Conservation (phyloP, 2,329 filamentous ascomycete genomes). For the Diaporthe sp. region DNA sequence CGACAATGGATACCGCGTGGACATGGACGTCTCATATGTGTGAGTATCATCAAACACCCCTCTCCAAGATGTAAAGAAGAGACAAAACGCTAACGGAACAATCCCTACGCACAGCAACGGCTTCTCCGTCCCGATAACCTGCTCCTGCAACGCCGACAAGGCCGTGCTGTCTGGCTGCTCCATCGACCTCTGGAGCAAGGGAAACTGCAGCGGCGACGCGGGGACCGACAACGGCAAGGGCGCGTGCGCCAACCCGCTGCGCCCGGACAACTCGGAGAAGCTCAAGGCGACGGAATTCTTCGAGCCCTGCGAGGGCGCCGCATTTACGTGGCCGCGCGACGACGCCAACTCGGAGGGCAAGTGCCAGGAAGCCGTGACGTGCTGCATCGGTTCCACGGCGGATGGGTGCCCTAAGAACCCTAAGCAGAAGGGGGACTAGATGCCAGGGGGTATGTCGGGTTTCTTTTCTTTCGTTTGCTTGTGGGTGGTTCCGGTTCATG, state of each 20-base stretch:
- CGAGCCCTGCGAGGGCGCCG: constrained; percentile 33
- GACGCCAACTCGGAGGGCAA: constrained; percentile 34
- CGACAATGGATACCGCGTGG: constrained; percentile 9
- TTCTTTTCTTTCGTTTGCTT: no score
- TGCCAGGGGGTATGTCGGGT: no score
- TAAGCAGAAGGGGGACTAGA: constrained; percentile 26
- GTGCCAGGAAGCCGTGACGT: constrained; percentile 33
- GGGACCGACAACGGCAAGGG: constrained; percentile 25
- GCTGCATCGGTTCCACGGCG: constrained; percentile 27
- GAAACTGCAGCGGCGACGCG: constrained; percentile 9
- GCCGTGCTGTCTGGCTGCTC: constrained; percentile 36
- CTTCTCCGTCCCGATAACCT: constrained; percentile 37
- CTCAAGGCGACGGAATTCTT: constrained; percentile 32
- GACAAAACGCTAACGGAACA: background rate
- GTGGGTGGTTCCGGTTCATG: background rate
- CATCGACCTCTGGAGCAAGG: constrained; percentile 31
- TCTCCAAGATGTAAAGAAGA: no score
- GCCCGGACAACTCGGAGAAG: background rate
- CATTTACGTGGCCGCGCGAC: constrained; percentile 36
- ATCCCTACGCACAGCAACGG: constrained; percentile 28
- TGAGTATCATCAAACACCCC: background rate
- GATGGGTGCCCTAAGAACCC: constrained; percentile 35
- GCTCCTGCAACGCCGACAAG: constrained; percentile 34
- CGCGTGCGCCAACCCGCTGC: constrained; percentile 35
- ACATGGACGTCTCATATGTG: constrained; percentile 39